Evolutionary conservation across 768 basidiomycete genomes (phyloP), one percentile per base, ranked within the genome.

Genomic region (Neoboletus brunneissimus): DNA sequence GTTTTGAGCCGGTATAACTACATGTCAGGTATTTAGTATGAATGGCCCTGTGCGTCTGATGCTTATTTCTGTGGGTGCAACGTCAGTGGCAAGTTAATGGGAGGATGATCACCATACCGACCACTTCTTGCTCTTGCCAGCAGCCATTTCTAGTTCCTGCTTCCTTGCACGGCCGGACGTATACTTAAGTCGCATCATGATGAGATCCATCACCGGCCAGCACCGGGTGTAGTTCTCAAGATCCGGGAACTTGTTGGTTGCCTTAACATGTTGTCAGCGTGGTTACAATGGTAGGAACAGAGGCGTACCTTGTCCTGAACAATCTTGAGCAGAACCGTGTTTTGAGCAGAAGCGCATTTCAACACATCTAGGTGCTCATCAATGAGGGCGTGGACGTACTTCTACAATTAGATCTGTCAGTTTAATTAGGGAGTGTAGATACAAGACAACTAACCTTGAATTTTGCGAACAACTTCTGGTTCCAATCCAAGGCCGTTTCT

Each of bases 391-490:
- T 51, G 25, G n/a, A 40, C 37, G 5, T 40, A 5, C 38, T 27
- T 50, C 47, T 34, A 9, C 2, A 2, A 38, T 18, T 16, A 38
- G 9, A 38, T 38, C 18, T 16, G 37, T 18, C 18, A 38, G 37
- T 38, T 18, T 18, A 8, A 9, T n/a, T 16, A 38, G 13, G 34
- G 9, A 3, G 13, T 38, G 37, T 38, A 47, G 11, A 47, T 12
- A 32, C 5, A 2, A 12, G 5, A 32, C 6, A 35, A 48, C 44
- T n/a, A 6, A 71, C 70, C 64, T 67, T 64, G 22, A 71, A 44
- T 31, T 56, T 60, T 0, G 27, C 0, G n/a, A 51, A 71, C 3
- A 35, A 11, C 37, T 58, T 61, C 4, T 44, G 47, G 18, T 63
- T 53, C 69, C 67, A 70, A 9, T 46, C 22, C 47, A 48, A 48